phyloP scores from a whole-genome alignment of 2,329 filamentous ascomycete species.

The Aspergillus unguis region DNA sequence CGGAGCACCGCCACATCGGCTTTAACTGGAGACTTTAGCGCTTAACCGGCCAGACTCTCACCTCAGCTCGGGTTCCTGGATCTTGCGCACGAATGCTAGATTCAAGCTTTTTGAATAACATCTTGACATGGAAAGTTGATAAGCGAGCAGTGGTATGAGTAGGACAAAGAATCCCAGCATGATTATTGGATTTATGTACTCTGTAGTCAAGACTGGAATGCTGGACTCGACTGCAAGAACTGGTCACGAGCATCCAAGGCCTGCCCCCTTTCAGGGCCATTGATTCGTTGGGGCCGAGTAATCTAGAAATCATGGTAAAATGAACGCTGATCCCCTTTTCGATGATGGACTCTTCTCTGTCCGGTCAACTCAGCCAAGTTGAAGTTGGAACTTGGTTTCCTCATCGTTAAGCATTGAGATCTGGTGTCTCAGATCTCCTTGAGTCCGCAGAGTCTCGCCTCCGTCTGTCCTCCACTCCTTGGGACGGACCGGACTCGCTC shows the following conservation, averaged over 20 bases:
- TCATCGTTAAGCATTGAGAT: background rate
- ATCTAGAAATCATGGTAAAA: background rate
- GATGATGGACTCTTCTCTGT: background rate
- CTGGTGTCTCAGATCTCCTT: background rate
- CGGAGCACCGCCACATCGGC: conserved; percentile 9
- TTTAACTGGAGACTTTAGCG: background rate
- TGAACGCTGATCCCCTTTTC: conserved; percentile 7
- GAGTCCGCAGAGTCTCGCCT: conserved; percentile 4
- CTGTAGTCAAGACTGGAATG: background rate
- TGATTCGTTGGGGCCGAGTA: background rate
- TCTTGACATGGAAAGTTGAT: too few species aligned
- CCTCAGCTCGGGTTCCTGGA: conserved; percentile 7
- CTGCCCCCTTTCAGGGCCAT: conserved; percentile 1
- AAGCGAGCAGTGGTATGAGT: background rate
- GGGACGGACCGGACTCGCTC: conserved; percentile 13
- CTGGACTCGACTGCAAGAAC: background rate
- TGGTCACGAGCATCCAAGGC: background rate
- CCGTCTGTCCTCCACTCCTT: conserved; percentile 29
- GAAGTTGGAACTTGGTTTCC: background rate
- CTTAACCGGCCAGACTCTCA: conserved; percentile 3
- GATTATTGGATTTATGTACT: background rate
- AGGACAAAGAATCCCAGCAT: background rate
- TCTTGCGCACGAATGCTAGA: background rate
- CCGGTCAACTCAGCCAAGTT: background rate
- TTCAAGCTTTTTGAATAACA: background rate